Conservation (phyloP, 2,329 filamentous ascomycete species). For the Talaromyces albobiverticillius region DNA sequence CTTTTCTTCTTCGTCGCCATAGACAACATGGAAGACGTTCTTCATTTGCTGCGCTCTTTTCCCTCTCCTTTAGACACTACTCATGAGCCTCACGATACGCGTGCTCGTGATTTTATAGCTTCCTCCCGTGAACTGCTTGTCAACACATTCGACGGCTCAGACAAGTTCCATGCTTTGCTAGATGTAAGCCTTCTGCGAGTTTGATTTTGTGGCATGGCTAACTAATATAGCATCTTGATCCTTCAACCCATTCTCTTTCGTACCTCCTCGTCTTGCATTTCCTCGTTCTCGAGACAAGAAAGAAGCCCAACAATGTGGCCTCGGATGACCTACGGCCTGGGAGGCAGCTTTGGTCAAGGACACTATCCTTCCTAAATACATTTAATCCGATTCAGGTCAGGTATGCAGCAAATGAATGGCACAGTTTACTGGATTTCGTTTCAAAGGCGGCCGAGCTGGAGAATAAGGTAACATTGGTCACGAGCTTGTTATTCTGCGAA, state of each 20-base stretch:
- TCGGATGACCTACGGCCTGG: slow-evolving; percentile 43
- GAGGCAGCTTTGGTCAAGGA: slow-evolving; percentile 49
- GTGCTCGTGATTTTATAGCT: slow-evolving; percentile 38
- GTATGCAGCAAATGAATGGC: slow-evolving; percentile 42
- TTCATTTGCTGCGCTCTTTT: slow-evolving; percentile 37
- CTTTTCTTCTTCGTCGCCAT: not conserved
- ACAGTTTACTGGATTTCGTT: slow-evolving; percentile 34
- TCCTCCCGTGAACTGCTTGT: slow-evolving; percentile 36
- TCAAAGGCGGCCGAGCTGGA: slow-evolving; percentile 30
- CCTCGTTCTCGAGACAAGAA: slow-evolving; percentile 41
- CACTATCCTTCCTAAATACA: slow-evolving; percentile 51
- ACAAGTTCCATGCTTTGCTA: slow-evolving; percentile 25
- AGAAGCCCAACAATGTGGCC: slow-evolving; percentile 31
- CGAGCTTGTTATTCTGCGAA: slow-evolving; percentile 9
- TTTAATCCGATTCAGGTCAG: slow-evolving; percentile 49
- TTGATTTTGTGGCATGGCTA: slow-evolving; percentile 6
- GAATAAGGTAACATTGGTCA: slow-evolving; percentile 29
- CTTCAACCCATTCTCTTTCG: slow-evolving; percentile 56
- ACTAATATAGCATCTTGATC: slow-evolving; percentile 45
- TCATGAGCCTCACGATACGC: slow-evolving; percentile 44
- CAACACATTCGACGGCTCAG: slow-evolving; percentile 25
- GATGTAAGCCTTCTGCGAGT: slow-evolving; percentile 25
- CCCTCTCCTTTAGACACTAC: slow-evolving; percentile 34
- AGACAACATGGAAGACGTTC: slow-evolving; percentile 26
- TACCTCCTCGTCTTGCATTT: slow-evolving; percentile 56